A percentile compares a stretch with the other conserved stretches of the same genome.
Conservation (phyloP, 805 yeast species). For the Spathaspora arborariae region DNA sequence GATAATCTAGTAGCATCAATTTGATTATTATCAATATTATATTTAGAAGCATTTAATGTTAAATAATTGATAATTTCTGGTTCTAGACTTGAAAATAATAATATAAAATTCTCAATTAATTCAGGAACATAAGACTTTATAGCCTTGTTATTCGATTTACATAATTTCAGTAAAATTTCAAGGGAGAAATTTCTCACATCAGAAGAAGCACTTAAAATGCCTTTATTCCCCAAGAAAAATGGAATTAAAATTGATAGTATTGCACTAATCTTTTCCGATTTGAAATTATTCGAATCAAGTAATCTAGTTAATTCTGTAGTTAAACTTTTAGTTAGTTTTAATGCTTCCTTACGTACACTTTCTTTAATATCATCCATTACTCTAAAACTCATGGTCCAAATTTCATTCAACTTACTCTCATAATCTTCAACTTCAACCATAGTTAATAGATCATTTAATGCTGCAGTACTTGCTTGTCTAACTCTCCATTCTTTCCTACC, state of each 20-base stretch:
- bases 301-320: conserved; percentile 59
- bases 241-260: conserved; percentile 65
- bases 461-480: conserved; percentile 80
- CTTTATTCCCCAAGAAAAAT: conserved; percentile 72
- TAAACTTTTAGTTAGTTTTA: conserved; percentile 59
- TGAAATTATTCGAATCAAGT: conserved; percentile 39
- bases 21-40: conserved; percentile 64
- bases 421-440: conserved; percentile 53
- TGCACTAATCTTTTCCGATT: conserved; percentile 38
- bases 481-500: conserved; percentile 89
- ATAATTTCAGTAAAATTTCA: conserved; percentile 65
- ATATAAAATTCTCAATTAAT: conserved; percentile 64
- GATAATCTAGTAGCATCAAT: conserved; percentile 76
- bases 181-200: conserved; percentile 77
- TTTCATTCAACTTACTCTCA: conserved; percentile 50
- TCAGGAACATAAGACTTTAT: conserved; percentile 65
- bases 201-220: conserved; percentile 79
- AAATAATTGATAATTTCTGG: conserved; percentile 87
- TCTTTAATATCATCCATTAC: conserved; percentile 92
- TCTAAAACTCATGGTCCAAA: conserved; percentile 88
- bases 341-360: conserved; percentile 82
- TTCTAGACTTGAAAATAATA: conserved; percentile 80
- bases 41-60: conserved; percentile 84
- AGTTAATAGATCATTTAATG: conserved; percentile 65
- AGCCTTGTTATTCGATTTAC: conserved; percentile 58